phyloP scores from a whole-genome alignment of 768 basidiomycete genomes.

The Arthromyces matolae region DNA sequence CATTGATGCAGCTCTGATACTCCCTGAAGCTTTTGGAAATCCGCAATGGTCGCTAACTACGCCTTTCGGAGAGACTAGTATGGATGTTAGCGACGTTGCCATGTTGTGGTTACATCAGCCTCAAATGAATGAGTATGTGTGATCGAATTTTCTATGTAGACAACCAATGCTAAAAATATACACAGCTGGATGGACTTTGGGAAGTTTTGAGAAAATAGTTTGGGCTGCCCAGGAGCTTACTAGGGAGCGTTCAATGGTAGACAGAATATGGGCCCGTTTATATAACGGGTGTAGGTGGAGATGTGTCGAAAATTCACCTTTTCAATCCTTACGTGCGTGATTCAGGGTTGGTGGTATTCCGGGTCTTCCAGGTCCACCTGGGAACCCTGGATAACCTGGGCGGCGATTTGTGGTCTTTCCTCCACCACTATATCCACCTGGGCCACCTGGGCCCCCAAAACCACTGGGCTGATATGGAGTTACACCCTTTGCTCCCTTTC shows the following conservation, averaged over 20 bases:
- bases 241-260: too few relatives aligned
- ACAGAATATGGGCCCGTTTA: too few relatives aligned
- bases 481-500: slow-evolving; percentile 3
- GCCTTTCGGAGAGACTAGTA: slow-evolving; percentile 4
- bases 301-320: too few relatives aligned
- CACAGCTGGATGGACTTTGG: slow-evolving; percentile 12
- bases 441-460: slow-evolving; percentile 10
- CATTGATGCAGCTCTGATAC: not conserved
- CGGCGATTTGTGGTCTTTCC: not conserved
- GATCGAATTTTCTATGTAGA: too few relatives aligned
- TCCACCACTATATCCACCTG: slow-evolving; percentile 7
- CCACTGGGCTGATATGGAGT: slow-evolving; percentile 3
- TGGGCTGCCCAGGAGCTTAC: too few relatives aligned
- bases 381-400: slow-evolving; percentile 12
- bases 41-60: slow-evolving; percentile 8
- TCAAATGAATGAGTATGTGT: slow-evolving; percentile 12
- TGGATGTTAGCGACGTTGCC: slow-evolving; percentile 13
- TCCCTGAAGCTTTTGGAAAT: not conserved
- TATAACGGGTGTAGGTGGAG: too few relatives aligned
- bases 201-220: slow-evolving; percentile 1
- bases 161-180: not conserved
- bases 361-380: slow-evolving; percentile 10
- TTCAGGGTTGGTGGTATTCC: not conserved
- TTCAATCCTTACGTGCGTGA: not conserved
- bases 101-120: slow-evolving; percentile 15